Percentiles rank a stretch among this genome's conserved stretches.
phyloP scores from a whole-genome alignment of 2,329 filamentous ascomycete genomes.

The Verticillium klebahnii region DNA sequence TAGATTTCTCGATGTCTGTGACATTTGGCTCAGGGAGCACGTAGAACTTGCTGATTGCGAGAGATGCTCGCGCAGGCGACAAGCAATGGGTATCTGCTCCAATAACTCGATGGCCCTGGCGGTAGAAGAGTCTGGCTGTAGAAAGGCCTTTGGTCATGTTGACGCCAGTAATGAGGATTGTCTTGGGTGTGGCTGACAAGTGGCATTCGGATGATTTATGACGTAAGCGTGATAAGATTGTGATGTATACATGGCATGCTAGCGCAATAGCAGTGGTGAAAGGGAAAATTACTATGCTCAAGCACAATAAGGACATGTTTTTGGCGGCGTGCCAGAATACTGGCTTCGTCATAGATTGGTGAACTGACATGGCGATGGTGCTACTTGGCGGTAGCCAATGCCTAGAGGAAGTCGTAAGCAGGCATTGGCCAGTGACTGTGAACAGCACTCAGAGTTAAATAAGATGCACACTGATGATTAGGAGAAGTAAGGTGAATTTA shows the following conservation, averaged over 20 bases:
- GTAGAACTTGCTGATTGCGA: constrained; percentile 51
- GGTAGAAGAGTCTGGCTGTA: constrained; percentile 61
- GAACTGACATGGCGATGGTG: not conserved
- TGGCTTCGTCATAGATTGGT: not conserved
- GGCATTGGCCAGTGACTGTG: too few relatives aligned
- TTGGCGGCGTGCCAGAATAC: not conserved
- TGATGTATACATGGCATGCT: not conserved
- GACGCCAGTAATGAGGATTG: constrained; percentile 67
- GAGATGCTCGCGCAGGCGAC: constrained; percentile 47
- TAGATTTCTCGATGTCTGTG: not conserved
- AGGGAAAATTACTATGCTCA: constrained; percentile 6
- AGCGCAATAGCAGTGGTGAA: constrained; percentile 5
- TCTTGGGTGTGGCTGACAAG: constrained; percentile 21
- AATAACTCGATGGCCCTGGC: constrained; percentile 63
- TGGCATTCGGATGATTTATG: not conserved
- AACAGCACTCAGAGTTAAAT: not conserved
- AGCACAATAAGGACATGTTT: not conserved
- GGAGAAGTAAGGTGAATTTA: too few relatives aligned
- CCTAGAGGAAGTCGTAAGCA: too few relatives aligned
- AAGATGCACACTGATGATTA: not conserved
- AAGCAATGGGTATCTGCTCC: constrained; percentile 54
- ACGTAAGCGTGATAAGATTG: not conserved
- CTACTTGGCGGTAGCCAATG: not conserved
- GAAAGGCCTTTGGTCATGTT: constrained; percentile 67
- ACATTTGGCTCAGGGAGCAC: constrained; percentile 30